Conservation (phyloP, 2,329 filamentous ascomycete genomes). For the Aureobasidium sp. region DNA sequence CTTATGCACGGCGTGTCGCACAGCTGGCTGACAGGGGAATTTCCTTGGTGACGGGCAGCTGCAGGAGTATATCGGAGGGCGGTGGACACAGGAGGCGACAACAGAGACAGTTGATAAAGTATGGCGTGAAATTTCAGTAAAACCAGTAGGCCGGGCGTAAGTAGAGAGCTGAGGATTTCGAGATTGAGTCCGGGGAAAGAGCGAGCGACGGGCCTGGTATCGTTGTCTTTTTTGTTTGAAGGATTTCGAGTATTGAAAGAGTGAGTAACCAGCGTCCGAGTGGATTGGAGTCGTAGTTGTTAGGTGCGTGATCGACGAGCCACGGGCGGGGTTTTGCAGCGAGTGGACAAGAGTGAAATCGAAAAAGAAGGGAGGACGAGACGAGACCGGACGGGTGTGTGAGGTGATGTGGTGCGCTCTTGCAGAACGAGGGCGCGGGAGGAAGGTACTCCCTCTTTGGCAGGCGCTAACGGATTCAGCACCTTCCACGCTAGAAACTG, state of each 20-base stretch:
- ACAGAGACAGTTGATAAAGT: conserved; percentile 2
- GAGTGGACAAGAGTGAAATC: neutral
- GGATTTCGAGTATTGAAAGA: neutral
- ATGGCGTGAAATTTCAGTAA: conserved; percentile 1
- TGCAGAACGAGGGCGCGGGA: conserved; percentile 3
- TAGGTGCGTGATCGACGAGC: conserved; percentile 2
- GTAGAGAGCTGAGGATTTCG: neutral
- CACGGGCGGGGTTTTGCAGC: conserved; percentile 6
- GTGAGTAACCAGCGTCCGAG: neutral
- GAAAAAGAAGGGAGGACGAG: neutral
- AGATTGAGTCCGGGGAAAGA: conserved; percentile 8
- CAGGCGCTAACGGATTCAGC: conserved; percentile 9
- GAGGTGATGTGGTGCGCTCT: conserved; percentile 8
- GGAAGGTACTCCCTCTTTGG: conserved; percentile 7
- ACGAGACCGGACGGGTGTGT: conserved; percentile 7
- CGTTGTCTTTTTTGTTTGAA: neutral
- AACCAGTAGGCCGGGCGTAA: neutral
- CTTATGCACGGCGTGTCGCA: conserved; percentile 8
- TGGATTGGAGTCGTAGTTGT: neutral
- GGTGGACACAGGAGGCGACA: neutral
- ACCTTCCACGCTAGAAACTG: conserved; percentile 9
- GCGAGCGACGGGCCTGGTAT: neutral
- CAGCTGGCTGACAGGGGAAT: neutral
- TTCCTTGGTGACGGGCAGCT: neutral
- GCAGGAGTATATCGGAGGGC: neutral